These are phyloP conservation scores for Termitomyces sp. DNA, from an alignment of 768 basidiomycete genomes.

Conservation along the genomic window DNA sequence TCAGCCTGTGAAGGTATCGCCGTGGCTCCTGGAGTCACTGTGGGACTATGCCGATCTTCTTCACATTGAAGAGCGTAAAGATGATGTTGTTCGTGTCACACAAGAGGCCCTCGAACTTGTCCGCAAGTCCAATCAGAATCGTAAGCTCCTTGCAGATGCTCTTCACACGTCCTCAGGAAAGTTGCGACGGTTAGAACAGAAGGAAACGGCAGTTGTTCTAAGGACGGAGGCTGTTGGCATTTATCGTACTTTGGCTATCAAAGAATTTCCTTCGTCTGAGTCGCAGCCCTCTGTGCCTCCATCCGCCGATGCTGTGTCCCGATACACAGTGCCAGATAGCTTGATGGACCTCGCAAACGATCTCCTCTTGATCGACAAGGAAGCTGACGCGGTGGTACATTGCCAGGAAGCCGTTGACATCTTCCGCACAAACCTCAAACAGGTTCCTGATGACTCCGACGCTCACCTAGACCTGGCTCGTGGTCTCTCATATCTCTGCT, in stretches of 20 bases:
- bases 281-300: not conserved
- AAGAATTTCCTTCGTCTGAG: not conserved
- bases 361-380: not conserved
- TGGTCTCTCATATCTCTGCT: conserved; percentile 4
- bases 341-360: conserved; percentile 7
- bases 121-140: conserved; percentile 3
- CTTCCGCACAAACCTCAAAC: conserved; percentile 1
- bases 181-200: conserved; percentile 1
- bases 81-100: conserved; percentile 3
- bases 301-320: not conserved
- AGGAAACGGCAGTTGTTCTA: conserved; percentile 5
- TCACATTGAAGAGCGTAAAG: not conserved
- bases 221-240: conserved; percentile 10
- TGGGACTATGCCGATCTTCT: conserved; percentile 10
- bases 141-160: conserved; percentile 7
- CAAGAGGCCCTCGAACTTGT: conserved; percentile 7
- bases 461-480: not conserved
- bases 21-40: conserved; percentile 3
- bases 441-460: not conserved
- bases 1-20: conserved; percentile 1
- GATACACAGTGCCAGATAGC: not conserved
- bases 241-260: conserved; percentile 3
- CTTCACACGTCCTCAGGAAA: conserved; percentile 3
- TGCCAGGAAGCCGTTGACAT: conserved; percentile 11
- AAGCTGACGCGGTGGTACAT: conserved; percentile 4